These are phyloP conservation scores for Phlebiopsis gigantea DNA, from an alignment of 768 basidiomycete species.

Conservation along the genomic window DNA sequence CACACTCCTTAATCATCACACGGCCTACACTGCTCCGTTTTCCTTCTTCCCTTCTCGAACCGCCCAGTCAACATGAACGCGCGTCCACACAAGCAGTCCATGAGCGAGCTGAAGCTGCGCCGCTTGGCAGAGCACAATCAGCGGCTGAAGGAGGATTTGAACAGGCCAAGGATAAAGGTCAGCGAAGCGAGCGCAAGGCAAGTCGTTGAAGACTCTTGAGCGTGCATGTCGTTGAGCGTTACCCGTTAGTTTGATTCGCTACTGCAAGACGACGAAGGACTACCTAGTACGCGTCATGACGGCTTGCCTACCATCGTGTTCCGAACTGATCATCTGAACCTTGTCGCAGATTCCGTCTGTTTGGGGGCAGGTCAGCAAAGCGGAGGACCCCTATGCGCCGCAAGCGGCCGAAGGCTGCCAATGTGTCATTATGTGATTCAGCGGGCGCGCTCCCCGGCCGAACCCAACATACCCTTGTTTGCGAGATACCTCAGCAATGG, in stretches of 20 bases:
- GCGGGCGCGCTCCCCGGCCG: background rate
- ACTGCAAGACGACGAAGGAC: slow-evolving; percentile 71
- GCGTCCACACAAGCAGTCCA: slow-evolving; percentile 51
- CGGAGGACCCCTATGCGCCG: slow-evolving; percentile 89
- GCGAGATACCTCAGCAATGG: background rate
- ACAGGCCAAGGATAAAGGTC: slow-evolving; percentile 63
- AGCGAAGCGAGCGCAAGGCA: slow-evolving; percentile 70
- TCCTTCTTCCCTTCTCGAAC: background rate
- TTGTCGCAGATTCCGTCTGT: slow-evolving; percentile 83
- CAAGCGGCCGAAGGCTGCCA: slow-evolving; percentile 29
- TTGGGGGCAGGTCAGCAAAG: slow-evolving; percentile 92
- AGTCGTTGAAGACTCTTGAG: slow-evolving; percentile 16
- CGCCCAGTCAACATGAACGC: slow-evolving; percentile 17
- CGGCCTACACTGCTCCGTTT: background rate
- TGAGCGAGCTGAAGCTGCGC: slow-evolving; percentile 80
- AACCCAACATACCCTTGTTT: background rate
- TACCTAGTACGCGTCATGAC: slow-evolving; percentile 43
- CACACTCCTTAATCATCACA: slow-evolving; percentile 1
- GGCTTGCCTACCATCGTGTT: background rate
- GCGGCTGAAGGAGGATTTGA: slow-evolving; percentile 65
- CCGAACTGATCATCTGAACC: background rate
- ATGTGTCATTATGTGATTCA: slow-evolving; percentile 24
- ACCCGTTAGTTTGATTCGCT: slow-evolving; percentile 55
- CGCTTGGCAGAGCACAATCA: slow-evolving; percentile 73
- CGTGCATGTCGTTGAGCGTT: background rate